Evolutionary conservation across 2,329 filamentous ascomycete species (phyloP).

Genomic region (Talaromyces funiculosus): DNA sequence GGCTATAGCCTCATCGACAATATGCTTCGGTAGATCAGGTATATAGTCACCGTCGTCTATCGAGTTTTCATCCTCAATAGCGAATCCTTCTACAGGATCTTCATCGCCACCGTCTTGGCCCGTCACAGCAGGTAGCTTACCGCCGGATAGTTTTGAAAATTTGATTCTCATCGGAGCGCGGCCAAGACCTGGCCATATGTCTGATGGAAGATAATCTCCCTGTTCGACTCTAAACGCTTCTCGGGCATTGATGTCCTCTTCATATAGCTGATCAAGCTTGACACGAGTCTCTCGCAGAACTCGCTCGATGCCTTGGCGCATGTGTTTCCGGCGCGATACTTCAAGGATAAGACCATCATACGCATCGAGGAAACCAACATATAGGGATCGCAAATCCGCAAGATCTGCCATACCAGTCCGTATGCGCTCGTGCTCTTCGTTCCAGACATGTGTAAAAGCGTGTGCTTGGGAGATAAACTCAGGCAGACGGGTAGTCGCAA

Average conservation of each 20-base stretch:
- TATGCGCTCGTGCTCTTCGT: slow-evolving; percentile 66
- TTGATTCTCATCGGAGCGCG: slow-evolving; percentile 49
- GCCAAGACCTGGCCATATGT: slow-evolving; percentile 75
- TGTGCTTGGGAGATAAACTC: slow-evolving; percentile 45
- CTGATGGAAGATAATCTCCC: slow-evolving; percentile 78
- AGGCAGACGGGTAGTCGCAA: slow-evolving; percentile 58
- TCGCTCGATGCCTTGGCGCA: slow-evolving; percentile 67
- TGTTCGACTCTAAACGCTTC: slow-evolving; percentile 75
- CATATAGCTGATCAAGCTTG: slow-evolving; percentile 68
- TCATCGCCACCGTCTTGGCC: slow-evolving; percentile 11
- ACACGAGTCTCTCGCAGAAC: slow-evolving; percentile 73
- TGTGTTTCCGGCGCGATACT: slow-evolving; percentile 65
- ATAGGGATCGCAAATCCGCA: slow-evolving; percentile 71
- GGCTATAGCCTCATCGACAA: slow-evolving; percentile 40
- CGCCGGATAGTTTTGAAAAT: slow-evolving; percentile 33
- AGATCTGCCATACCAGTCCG: slow-evolving; percentile 67
- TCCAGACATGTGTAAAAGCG: slow-evolving; percentile 56
- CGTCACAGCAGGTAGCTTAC: slow-evolving; percentile 21
- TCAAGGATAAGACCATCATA: slow-evolving; percentile 84
- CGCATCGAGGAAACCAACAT: slow-evolving; percentile 76
- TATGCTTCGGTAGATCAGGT: slow-evolving; percentile 37
- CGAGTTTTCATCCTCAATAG: slow-evolving; percentile 12
- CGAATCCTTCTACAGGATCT: background rate
- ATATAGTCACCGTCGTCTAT: slow-evolving; percentile 32
- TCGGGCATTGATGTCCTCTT: slow-evolving; percentile 65